phyloP scores from a whole-genome alignment of 805 yeast genomes.

The Komagataella populi region DNA sequence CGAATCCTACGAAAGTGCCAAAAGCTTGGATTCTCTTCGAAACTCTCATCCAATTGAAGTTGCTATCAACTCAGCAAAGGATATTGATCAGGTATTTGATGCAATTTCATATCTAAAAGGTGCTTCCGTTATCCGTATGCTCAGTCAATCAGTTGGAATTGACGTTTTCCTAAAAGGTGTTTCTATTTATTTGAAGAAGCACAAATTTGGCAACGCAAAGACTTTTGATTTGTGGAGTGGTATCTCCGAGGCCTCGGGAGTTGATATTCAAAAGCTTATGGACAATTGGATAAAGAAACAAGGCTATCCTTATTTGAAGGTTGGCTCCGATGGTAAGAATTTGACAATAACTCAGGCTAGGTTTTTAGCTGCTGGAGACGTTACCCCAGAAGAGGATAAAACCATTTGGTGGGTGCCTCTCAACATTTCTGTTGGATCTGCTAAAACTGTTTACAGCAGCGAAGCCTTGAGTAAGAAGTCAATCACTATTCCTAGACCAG shows the following conservation, averaged over 20 bases:
- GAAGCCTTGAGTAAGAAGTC: conserved; percentile 9
- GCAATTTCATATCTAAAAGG: conserved; percentile 75
- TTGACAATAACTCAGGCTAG: conserved; percentile 41
- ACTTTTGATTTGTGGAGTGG: conserved; percentile 65
- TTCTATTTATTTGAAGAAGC: conserved; percentile 46
- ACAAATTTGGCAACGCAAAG: conserved; percentile 57
- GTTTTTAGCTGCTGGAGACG: conserved; percentile 52
- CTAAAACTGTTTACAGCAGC: neutral
- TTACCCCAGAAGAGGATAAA: conserved; percentile 38
- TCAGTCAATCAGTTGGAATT: conserved; percentile 55
- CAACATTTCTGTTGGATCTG: conserved; percentile 1
- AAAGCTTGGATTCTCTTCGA: conserved; percentile 40
- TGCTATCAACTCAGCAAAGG: conserved; percentile 64
- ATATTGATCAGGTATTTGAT: conserved; percentile 74
- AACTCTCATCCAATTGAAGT: conserved; percentile 77
- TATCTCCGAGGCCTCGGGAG: conserved; percentile 46
- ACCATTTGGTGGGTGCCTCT: conserved; percentile 51
- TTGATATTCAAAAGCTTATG: conserved; percentile 47
- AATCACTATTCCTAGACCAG: conserved; percentile 7
- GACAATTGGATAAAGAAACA: conserved; percentile 58
- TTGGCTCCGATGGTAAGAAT: conserved; percentile 20
- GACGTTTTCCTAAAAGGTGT: conserved; percentile 64
- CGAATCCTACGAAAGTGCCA: conserved; percentile 34
- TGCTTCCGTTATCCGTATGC: conserved; percentile 66
- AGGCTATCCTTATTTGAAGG: conserved; percentile 62